These are phyloP conservation scores for Colletotrichum limetticola DNA, from an alignment of 2,329 filamentous ascomycete genomes.

Conservation along the genomic window DNA sequence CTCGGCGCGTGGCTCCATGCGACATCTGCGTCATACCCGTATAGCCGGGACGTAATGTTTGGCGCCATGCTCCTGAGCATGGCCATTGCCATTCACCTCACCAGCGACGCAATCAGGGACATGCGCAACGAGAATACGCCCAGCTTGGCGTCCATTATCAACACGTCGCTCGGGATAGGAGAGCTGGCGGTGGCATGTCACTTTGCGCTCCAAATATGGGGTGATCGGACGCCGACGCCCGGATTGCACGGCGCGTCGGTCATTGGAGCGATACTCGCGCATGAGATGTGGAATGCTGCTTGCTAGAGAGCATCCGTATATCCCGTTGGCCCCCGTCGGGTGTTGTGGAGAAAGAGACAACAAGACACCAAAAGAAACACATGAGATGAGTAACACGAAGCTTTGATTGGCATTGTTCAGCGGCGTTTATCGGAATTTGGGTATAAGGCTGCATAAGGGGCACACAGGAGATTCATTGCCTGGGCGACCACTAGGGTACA, in stretches of 20 bases:
- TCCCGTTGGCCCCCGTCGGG: not conserved
- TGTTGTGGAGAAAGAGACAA: not conserved
- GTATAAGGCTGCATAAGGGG: not conserved
- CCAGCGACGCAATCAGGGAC: slow-evolving; percentile 28
- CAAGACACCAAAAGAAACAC: not conserved
- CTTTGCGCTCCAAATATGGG: slow-evolving; percentile 32
- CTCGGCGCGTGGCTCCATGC: slow-evolving; percentile 33
- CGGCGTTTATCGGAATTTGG: slow-evolving; percentile 11
- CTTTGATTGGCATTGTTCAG: slow-evolving; percentile 13
- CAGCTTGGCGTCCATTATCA: slow-evolving; percentile 27
- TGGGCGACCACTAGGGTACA: not conserved
- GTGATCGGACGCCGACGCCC: slow-evolving; percentile 7
- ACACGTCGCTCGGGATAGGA: slow-evolving; percentile 26
- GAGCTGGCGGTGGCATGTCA: slow-evolving; percentile 33
- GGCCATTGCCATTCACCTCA: slow-evolving; percentile 29
- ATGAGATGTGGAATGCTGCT: slow-evolving; percentile 34
- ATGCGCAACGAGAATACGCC: slow-evolving; percentile 22
- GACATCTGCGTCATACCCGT: slow-evolving; percentile 27
- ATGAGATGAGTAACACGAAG: slow-evolving; percentile 27
- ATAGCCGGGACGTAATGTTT: slow-evolving; percentile 34
- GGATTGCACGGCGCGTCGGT: slow-evolving; percentile 27
- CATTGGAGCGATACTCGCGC: slow-evolving; percentile 32
- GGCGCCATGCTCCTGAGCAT: slow-evolving; percentile 35
- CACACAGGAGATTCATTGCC: not conserved
- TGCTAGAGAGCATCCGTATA: not conserved